Conservation (phyloP, 139 green algal genomes). For the Chlorella sp. region DNA sequence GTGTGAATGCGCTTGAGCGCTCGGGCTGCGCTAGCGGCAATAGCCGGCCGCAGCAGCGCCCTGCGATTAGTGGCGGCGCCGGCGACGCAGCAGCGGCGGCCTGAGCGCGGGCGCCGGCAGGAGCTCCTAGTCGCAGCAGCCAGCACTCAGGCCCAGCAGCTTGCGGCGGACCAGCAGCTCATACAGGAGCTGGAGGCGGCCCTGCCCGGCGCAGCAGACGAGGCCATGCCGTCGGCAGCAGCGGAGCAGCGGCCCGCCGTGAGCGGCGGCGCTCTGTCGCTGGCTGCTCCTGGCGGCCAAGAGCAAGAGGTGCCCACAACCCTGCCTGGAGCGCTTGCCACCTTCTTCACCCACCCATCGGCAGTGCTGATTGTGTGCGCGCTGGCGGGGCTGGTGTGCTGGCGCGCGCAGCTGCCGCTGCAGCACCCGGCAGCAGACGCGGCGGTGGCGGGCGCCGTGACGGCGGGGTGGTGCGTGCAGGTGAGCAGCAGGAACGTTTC, state of each 20-base stretch:
- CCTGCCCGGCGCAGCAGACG: background rate
- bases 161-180: background rate
- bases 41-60: background rate
- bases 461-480: conserved; percentile 9
- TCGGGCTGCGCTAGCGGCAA: background rate
- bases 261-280: conserved; percentile 12
- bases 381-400: background rate
- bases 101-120: background rate
- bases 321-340: background rate
- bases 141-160: background rate
- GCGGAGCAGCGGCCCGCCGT: background rate
- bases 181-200: background rate
- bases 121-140: background rate
- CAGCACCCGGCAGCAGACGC: background rate
- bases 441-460: background rate
- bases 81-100: background rate
- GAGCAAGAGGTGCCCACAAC: conserved; percentile 18
- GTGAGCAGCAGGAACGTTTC: background rate
- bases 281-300: background rate
- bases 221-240: background rate
- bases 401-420: background rate
- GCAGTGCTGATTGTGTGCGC: background rate
- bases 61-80: background rate
- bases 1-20: background rate
- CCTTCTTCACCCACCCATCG: conserved; percentile 16